Conservation (phyloP, 768 basidiomycete species). For the Mrakia hoshinonis region DNA sequence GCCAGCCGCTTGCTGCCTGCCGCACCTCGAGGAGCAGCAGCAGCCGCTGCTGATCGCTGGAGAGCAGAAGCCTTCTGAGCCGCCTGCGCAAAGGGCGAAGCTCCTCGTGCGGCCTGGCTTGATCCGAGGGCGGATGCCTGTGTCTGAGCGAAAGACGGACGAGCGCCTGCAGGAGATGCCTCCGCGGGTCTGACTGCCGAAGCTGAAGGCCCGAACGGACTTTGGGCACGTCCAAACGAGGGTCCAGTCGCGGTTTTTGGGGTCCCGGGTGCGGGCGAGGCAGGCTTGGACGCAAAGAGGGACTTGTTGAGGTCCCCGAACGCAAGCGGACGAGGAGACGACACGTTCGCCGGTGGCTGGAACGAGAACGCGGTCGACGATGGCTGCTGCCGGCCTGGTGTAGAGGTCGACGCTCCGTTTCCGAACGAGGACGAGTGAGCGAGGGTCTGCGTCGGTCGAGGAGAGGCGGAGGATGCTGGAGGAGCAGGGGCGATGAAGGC, state of each 20-base stretch:
- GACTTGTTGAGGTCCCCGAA: constrained; percentile 21
- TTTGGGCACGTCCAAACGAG: not conserved
- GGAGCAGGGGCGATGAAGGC: constrained; percentile 15
- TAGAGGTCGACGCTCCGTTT: not conserved
- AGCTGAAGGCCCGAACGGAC: not conserved
- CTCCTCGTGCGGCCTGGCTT: not conserved
- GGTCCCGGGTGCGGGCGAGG: not conserved
- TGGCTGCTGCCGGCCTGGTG: not conserved
- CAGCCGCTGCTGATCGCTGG: not conserved
- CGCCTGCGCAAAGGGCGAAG: constrained; percentile 12
- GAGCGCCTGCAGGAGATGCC: not conserved
- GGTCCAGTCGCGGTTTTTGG: too few relatives aligned
- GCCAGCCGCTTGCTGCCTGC: not conserved
- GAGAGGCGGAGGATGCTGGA: not conserved
- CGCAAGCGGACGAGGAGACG: constrained; percentile 5
- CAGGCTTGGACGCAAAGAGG: constrained; percentile 8
- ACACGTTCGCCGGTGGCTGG: not conserved
- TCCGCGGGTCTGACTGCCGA: not conserved
- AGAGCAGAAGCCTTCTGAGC: constrained; percentile 10
- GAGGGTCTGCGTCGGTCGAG: not conserved
- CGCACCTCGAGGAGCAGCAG: not conserved
- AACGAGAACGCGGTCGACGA: not conserved
- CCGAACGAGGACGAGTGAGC: not conserved
- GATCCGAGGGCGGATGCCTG: not conserved
- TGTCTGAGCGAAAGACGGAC: not conserved